Evolutionary conservation across 176 grass and related monocot genomes (phyloP).

Genomic region (Musa acuminata): DNA sequence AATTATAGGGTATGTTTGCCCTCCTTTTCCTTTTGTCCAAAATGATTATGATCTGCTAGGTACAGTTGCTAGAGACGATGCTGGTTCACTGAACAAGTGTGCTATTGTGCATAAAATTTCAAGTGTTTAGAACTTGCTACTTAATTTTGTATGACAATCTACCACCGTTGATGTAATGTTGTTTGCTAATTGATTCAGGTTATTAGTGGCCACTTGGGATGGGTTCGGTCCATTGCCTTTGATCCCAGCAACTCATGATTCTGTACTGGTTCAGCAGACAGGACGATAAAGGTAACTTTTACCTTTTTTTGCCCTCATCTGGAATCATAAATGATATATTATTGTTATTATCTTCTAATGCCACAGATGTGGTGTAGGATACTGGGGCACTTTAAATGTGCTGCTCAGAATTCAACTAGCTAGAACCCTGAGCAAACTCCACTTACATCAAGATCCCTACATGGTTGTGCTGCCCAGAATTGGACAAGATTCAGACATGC

Average conservation of each 20-base stretch:
- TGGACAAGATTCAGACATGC: background rate
- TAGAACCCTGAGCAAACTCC: too few species aligned
- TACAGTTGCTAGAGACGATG: background rate
- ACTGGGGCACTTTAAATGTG: too few species aligned
- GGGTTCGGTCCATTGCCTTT: constrained; percentile 94
- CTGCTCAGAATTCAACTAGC: background rate
- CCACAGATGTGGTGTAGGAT: too few species aligned
- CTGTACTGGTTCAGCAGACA: constrained; percentile 84
- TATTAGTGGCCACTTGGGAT: constrained; percentile 94
- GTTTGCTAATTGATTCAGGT: constrained; percentile 40
- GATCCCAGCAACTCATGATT: constrained; percentile 92
- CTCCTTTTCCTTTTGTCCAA: background rate
- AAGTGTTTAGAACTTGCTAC: background rate
- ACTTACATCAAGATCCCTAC: too few species aligned
- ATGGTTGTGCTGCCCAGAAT: too few species aligned
- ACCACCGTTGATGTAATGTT: constrained; percentile 4
- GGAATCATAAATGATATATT: background rate
- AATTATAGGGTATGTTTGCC: constrained; percentile 67
- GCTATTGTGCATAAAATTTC: background rate
- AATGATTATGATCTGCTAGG: background rate
- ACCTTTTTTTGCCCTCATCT: background rate
- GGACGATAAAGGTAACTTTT: constrained; percentile 76
- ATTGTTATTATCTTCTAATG: background rate
- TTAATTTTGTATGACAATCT: background rate
- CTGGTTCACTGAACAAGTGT: background rate